Percentiles rank a stretch among this genome's conserved stretches.
Evolutionary conservation across 352 stramenopile species (phyloP).

Genomic region (Phytophthora tubulina): DNA sequence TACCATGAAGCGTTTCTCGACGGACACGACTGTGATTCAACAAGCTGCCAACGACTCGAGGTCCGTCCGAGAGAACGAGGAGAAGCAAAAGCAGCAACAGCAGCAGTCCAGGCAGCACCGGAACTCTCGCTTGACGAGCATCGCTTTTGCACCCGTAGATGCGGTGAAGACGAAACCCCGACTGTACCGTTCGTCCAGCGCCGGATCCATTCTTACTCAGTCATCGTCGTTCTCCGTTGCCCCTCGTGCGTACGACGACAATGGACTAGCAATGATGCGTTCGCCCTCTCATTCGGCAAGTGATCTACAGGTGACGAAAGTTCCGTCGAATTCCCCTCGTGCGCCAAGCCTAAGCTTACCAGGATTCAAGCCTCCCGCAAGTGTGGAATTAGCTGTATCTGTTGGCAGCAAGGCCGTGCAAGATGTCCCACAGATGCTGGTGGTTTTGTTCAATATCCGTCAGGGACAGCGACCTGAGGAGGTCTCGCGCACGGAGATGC

Average conservation of each 20-base stretch:
- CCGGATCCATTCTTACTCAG: constrained; percentile 70
- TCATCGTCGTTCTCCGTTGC: constrained; percentile 26
- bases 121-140: constrained; percentile 55
- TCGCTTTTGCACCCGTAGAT: constrained; percentile 39
- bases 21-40: constrained; percentile 70
- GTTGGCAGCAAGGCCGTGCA: constrained; percentile 77
- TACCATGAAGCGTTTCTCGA: constrained; percentile 73
- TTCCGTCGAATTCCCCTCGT: constrained; percentile 38
- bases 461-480: constrained; percentile 63
- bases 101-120: constrained; percentile 41
- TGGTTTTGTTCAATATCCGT: constrained; percentile 70
- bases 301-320: constrained; percentile 15
- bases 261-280: constrained; percentile 50
- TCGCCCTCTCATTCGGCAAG: constrained; percentile 36
- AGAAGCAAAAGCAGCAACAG: constrained; percentile 48
- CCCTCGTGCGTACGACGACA: constrained; percentile 56
- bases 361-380: constrained; percentile 66
- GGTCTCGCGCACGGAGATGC: constrained; percentile 82
- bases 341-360: constrained; percentile 75
- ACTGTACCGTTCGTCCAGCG: constrained; percentile 71
- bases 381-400: constrained; percentile 80
- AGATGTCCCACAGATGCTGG: constrained; percentile 76
- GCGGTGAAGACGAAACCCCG: constrained; percentile 37
- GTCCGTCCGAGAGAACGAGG: constrained; percentile 50
- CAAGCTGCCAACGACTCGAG: constrained; percentile 64